These are phyloP conservation scores for Trichoderma gracile DNA, from an alignment of 2,329 filamentous ascomycete species.

Conservation along the genomic window DNA sequence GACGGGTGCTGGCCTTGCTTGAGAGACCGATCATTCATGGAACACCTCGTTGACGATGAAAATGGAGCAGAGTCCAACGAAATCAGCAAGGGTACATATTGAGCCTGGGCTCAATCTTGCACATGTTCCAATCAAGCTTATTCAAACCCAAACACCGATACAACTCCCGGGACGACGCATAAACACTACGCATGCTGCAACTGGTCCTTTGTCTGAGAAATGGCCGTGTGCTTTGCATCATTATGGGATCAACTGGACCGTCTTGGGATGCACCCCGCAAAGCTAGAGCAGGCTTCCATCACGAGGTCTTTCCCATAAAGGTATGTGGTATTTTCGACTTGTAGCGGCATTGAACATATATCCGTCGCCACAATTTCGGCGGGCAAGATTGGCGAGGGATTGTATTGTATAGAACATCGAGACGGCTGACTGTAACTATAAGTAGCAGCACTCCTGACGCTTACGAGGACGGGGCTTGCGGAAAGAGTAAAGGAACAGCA, in stretches of 20 bases:
- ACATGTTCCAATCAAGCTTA: background rate
- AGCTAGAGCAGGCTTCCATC: background rate
- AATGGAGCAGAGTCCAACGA: background rate
- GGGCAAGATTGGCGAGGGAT: background rate
- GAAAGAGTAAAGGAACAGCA: too few relatives aligned
- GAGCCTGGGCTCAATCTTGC: background rate
- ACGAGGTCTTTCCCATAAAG: conserved; percentile 5
- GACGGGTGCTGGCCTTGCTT: background rate
- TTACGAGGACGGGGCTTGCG: background rate
- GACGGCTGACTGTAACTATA: conserved; percentile 1
- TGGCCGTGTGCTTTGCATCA: background rate
- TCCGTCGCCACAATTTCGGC: background rate
- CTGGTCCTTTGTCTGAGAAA: conserved; percentile 6
- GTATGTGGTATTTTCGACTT: conserved; percentile 18
- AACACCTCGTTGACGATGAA: background rate
- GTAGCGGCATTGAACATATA: background rate
- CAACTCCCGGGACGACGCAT: background rate
- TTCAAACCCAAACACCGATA: background rate
- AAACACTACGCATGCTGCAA: conserved; percentile 2
- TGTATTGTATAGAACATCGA: background rate
- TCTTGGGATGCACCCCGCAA: conserved; percentile 6
- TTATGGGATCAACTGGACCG: background rate
- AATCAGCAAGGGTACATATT: background rate
- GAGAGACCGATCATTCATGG: background rate
- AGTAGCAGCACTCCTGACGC: background rate